Conservation (phyloP, 441 rosid genomes). For the Caryocar brasiliense region DNA sequence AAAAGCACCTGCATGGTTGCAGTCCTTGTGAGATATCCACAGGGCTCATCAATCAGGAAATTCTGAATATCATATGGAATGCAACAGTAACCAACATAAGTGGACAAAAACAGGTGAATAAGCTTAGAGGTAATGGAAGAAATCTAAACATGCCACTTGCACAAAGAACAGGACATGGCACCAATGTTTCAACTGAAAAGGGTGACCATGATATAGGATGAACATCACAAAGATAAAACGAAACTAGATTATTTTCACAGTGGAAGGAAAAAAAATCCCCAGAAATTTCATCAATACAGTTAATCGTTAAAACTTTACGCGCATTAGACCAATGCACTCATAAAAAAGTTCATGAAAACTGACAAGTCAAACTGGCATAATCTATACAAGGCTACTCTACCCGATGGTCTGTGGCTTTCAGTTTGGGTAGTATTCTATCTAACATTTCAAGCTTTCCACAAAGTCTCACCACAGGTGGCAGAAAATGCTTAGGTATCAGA, state of each 20-base stretch:
- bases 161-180: too few species aligned
- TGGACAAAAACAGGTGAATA: too few species aligned
- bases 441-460: constrained; percentile 99
- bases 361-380: not conserved
- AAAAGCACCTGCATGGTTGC: constrained; percentile 63
- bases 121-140: too few species aligned
- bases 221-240: too few species aligned
- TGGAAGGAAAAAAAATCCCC: too few species aligned
- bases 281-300: not conserved
- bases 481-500: constrained; percentile 72
- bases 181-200: too few species aligned
- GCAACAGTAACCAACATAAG: too few species aligned
- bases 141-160: too few species aligned
- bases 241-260: too few species aligned
- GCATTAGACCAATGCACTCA: not conserved
- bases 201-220: too few species aligned
- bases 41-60: too few species aligned
- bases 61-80: too few species aligned
- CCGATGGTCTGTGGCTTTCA: constrained; percentile 91
- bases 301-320: not conserved
- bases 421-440: constrained; percentile 80
- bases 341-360: not conserved
- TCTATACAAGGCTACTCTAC: constrained; percentile 31
- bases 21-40: not conserved
- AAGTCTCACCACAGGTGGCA: constrained; percentile 68